Evolutionary conservation across 2,329 filamentous ascomycete genomes (phyloP).

Genomic region (Fusarium haematococcum): DNA sequence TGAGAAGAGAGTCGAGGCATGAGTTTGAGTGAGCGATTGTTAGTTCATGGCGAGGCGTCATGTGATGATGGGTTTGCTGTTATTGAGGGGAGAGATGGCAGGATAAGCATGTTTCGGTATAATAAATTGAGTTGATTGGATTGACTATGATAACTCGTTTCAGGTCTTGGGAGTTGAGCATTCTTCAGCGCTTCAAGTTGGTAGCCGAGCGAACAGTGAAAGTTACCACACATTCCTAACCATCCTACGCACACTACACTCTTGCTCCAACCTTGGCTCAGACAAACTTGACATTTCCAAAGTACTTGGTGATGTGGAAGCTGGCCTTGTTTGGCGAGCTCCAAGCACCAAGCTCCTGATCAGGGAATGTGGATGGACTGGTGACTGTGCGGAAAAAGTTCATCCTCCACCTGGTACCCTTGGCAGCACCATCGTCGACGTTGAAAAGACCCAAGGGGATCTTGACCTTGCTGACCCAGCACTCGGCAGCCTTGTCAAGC

Average conservation of each 20-base stretch:
- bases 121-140: neutral
- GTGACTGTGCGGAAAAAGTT: conserved; percentile 64
- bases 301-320: conserved; percentile 62
- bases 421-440: conserved; percentile 56
- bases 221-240: neutral
- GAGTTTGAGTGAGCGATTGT: neutral
- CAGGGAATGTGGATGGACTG: conserved; percentile 55
- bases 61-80: neutral
- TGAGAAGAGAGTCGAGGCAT: conserved; percentile 29
- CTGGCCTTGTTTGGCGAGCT: conserved; percentile 58
- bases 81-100: neutral
- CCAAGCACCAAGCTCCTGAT: conserved; percentile 60
- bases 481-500: conserved; percentile 50
- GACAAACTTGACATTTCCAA: conserved; percentile 55
- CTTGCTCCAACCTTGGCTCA: conserved; percentile 19
- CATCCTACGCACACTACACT: too few relatives aligned
- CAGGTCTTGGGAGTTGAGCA: neutral
- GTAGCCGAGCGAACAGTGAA: neutral
- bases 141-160: neutral
- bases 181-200: neutral
- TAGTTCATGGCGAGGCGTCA: neutral
- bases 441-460: conserved; percentile 64
- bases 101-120: neutral
- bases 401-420: conserved; percentile 62
- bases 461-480: conserved; percentile 55